A percentile compares a stretch with the other conserved stretches of the same genome.
Evolutionary conservation across 1,139 yeast species (phyloP).

Genomic region (Lodderomyces margitis): DNA sequence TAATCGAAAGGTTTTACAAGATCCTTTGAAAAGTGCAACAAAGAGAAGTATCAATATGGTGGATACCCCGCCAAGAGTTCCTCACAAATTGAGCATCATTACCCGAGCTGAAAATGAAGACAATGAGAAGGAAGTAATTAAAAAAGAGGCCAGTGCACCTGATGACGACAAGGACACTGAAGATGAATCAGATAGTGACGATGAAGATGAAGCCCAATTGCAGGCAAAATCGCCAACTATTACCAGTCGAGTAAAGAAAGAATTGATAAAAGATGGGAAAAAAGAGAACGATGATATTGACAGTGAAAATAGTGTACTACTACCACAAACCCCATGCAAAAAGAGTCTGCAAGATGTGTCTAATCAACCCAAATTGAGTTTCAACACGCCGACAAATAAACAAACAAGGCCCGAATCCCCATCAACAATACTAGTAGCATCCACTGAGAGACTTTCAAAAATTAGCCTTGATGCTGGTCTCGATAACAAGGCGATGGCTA

Average conservation of each 20-base stretch:
- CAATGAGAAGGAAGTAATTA: constrained; percentile 8
- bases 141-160: constrained; percentile 8
- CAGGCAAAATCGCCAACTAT: constrained; percentile 64
- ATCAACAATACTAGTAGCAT: constrained; percentile 31
- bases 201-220: constrained; percentile 5
- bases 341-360: constrained; percentile 28
- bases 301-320: constrained; percentile 2
- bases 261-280: constrained; percentile 5
- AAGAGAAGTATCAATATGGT: constrained; percentile 38
- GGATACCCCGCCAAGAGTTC: constrained; percentile 44
- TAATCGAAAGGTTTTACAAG: constrained; percentile 15
- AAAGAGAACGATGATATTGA: constrained; percentile 5
- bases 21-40: constrained; percentile 22
- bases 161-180: constrained; percentile 13
- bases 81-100: constrained; percentile 32
- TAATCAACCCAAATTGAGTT: constrained; percentile 21
- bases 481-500: constrained; percentile 1
- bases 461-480: constrained; percentile 9
- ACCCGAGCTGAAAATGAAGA: constrained; percentile 18
- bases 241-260: constrained; percentile 70
- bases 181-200: constrained; percentile 6
- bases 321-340: constrained; percentile 31
- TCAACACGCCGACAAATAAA: constrained; percentile 26
- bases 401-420: constrained; percentile 26
- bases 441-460: constrained; percentile 14